These are phyloP conservation scores for Bondarzewia mesenterica DNA, from an alignment of 1,284 basidiomycete species.

Conservation along the genomic window DNA sequence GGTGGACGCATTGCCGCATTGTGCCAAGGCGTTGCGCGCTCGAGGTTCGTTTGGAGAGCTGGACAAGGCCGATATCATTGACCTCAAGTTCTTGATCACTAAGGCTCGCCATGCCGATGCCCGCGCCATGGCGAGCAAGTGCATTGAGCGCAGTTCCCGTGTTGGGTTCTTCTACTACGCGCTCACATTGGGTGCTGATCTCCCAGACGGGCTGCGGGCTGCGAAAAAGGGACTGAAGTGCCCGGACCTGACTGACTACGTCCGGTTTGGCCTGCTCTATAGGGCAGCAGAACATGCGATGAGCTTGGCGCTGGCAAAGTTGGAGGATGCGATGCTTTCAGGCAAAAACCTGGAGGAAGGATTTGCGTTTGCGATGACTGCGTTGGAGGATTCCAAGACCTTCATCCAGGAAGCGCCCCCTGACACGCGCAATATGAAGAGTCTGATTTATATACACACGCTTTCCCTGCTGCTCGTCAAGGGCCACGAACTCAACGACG, in stretches of 20 bases:
- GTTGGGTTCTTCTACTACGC: constrained; percentile 53
- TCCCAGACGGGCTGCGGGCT: constrained; percentile 27
- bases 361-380: constrained; percentile 44
- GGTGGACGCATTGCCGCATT: constrained; percentile 45
- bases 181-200: constrained; percentile 34
- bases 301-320: constrained; percentile 38
- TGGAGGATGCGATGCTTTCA: constrained; percentile 34
- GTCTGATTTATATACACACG: constrained; percentile 5
- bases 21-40: constrained; percentile 42
- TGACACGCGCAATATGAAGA: constrained; percentile 44
- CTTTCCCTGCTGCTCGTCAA: constrained; percentile 18
- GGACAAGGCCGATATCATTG: constrained; percentile 50
- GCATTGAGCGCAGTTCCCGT: constrained; percentile 42
- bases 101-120: constrained; percentile 35
- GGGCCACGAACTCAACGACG: constrained; percentile 38
- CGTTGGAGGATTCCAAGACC: constrained; percentile 48
- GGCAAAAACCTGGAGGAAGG: constrained; percentile 47
- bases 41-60: constrained; percentile 28
- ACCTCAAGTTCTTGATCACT: constrained; percentile 49
- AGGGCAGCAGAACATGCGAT: constrained; percentile 52
- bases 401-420: constrained; percentile 50
- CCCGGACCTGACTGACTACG: constrained; percentile 36
- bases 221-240: constrained; percentile 52
- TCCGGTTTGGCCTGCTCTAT: constrained; percentile 44
- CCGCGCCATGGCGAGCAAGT: constrained; percentile 32